These are phyloP conservation scores for Tolypocladium sp. DNA, from an alignment of 2,329 filamentous ascomycete genomes.

Conservation along the genomic window DNA sequence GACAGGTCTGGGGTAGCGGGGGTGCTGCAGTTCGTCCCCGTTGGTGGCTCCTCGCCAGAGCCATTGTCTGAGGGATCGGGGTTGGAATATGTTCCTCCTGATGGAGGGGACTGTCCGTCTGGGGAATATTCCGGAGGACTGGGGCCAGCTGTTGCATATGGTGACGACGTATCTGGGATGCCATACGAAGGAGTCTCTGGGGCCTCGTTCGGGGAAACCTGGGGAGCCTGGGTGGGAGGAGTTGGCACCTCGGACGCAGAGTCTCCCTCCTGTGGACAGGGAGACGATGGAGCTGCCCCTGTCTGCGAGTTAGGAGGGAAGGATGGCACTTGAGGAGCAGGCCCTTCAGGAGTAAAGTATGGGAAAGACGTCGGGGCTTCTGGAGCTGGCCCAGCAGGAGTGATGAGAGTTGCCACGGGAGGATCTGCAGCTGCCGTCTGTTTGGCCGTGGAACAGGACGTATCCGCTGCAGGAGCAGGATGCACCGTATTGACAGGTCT, in stretches of 20 bases:
- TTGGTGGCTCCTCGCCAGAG: background rate
- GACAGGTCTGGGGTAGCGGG: conserved; percentile 3
- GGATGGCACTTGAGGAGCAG: background rate
- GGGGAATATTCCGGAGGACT: conserved; percentile 1
- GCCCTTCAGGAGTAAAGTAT: background rate
- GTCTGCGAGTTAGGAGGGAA: background rate
- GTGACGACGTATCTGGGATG: conserved; percentile 2
- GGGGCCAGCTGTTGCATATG: background rate
- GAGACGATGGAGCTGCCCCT: background rate
- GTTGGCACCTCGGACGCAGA: background rate
- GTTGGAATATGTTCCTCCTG: background rate
- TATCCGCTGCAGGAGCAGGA: conserved; percentile 1
- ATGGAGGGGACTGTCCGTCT: background rate
- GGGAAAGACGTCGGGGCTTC: conserved; percentile 5
- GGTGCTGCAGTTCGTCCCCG: conserved; percentile 5
- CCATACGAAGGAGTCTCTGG: conserved; percentile 8
- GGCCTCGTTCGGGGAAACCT: conserved; percentile 2
- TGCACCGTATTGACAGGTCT: background rate
- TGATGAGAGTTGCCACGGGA: background rate
- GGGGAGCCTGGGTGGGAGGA: conserved; percentile 1
- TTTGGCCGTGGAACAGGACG: background rate
- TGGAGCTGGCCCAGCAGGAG: conserved; percentile 7
- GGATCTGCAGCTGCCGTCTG: background rate
- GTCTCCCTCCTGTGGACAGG: background rate
- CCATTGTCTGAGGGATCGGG: background rate